Base-by-base conservation (phyloP, 768 basidiomycete genomes). In the Leccinum longicurvipes region DNA sequence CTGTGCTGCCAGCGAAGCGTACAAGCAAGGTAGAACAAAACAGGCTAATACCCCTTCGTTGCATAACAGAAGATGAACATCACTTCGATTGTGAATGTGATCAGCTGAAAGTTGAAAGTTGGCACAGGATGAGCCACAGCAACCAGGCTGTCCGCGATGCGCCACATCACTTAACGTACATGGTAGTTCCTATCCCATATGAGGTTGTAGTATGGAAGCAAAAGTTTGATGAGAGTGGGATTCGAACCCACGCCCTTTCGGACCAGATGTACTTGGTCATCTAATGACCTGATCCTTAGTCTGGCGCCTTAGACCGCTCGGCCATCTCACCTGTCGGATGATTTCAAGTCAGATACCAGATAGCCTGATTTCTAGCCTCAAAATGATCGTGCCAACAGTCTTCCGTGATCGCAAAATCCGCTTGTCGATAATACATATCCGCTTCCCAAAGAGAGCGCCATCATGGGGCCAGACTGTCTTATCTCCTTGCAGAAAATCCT, bases 241-340 rank as follows among this genome's bases (percentile, higher is more conserved):
- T 73, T 73, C 70, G 72, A 73, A 73, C 73, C 70, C 72, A 73
- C 73, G 72, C 73, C 73, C 72, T 71, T 70, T 71, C 69, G 71
- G 69, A 72, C 69, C 69, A 71, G 69, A 71, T 71, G 60, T 47
- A 3, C 63, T 32, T 10, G 66, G 64, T 66, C 67, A 69, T 64
- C 60, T 1, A n/a, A 63, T 63, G 67, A 68, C 68, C 66, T 70
- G 25, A 8, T 72, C 76, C 79, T 79, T 79, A 80, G 79, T 81
- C 79, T 79, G 79, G 80, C 79, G 79, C 79, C 80, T 78, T 80
- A 73, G 79, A 80, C 79, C 80, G 76, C 80, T 80, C 79, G 80
- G 80, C 79, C 80, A 81, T 79, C 76, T 79, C 61, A 52, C 68
- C 60, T 23, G 24, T 41, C 39, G 10, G 19, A 2, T 41, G 1